A percentile compares a stretch with the other conserved stretches of the same genome.
Conservation (phyloP, 2,329 filamentous ascomycete genomes). For the Phaeoacremonium minimum region DNA sequence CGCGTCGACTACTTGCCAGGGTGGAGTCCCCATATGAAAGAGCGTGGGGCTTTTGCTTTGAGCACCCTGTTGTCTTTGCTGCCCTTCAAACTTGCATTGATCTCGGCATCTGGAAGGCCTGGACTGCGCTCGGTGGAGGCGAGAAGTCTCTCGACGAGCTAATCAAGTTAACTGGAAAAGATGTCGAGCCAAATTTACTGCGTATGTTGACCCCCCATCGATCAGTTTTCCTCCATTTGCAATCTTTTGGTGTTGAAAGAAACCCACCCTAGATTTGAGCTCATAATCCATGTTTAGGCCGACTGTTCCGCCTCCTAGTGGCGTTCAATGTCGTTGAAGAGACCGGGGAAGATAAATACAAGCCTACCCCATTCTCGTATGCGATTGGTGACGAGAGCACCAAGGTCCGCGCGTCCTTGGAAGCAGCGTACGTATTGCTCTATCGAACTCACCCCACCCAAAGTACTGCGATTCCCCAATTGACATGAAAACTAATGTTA, state of each 20-base stretch:
- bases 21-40: conserved; percentile 25
- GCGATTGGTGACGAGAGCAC: conserved; percentile 23
- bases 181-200: conserved; percentile 20
- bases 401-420: conserved; percentile 20
- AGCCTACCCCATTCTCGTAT: conserved; percentile 23
- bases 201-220: conserved; percentile 14
- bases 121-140: conserved; percentile 19
- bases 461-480: not conserved
- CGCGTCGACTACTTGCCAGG: conserved; percentile 1
- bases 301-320: conserved; percentile 21
- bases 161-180: conserved; percentile 15
- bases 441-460: not conserved
- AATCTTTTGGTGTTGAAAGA: no score
- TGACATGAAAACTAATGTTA: no score
- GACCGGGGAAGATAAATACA: conserved; percentile 19
- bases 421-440: conserved; percentile 18
- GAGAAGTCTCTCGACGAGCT: conserved; percentile 21
- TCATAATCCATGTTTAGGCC: conserved; percentile 10
- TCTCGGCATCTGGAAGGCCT: conserved; percentile 22
- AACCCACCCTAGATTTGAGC: not conserved
- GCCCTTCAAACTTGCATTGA: conserved; percentile 23
- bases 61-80: conserved; percentile 21
- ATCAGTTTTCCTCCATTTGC: no score
- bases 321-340: conserved; percentile 25
- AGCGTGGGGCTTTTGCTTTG: conserved; percentile 23